Conservation (phyloP, 805 yeast genomes). For the Hermanozyma aechmeae region DNA sequence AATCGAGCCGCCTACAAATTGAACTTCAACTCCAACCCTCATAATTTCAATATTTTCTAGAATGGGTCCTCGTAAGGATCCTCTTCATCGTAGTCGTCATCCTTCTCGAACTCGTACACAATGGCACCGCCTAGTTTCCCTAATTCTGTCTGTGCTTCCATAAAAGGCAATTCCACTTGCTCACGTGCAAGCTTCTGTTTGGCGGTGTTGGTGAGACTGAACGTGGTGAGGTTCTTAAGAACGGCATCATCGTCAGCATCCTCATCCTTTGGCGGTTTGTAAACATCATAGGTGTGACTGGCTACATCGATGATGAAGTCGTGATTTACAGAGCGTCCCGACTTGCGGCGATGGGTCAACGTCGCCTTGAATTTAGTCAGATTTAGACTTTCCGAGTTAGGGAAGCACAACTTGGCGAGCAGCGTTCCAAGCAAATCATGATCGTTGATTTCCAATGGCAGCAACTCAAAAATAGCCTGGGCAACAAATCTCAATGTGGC, state of each 20-base stretch:
- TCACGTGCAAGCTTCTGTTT: conserved; percentile 74
- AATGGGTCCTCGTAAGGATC: conserved; percentile 97
- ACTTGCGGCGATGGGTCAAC: conserved; percentile 65
- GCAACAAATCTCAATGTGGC: conserved; percentile 61
- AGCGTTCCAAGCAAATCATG: conserved; percentile 34
- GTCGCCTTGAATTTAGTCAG: conserved; percentile 34
- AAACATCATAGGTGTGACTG: conserved; percentile 32
- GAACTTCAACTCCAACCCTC: no score
- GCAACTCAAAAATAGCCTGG: conserved; percentile 57
- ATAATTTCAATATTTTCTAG: no score
- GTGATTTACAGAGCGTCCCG: conserved; percentile 68
- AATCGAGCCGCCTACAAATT: no score
- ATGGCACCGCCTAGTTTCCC: conserved; percentile 77
- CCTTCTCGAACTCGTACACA: conserved; percentile 90
- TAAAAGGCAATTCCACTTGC: conserved; percentile 81
- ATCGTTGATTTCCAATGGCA: conserved; percentile 40
- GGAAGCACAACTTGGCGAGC: conserved; percentile 34
- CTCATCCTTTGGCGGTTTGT: conserved; percentile 12
- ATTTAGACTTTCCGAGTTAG: conserved; percentile 39
- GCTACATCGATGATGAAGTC: conserved; percentile 42
- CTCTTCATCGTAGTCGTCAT: conserved; percentile 96
- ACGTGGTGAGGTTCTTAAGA: conserved; percentile 74
- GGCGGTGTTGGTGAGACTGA: conserved; percentile 67
- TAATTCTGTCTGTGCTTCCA: conserved; percentile 73
- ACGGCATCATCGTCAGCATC: conserved; percentile 40